Conservation (phyloP, 208 protist species). For the Wallacemonas sp. region DNA sequence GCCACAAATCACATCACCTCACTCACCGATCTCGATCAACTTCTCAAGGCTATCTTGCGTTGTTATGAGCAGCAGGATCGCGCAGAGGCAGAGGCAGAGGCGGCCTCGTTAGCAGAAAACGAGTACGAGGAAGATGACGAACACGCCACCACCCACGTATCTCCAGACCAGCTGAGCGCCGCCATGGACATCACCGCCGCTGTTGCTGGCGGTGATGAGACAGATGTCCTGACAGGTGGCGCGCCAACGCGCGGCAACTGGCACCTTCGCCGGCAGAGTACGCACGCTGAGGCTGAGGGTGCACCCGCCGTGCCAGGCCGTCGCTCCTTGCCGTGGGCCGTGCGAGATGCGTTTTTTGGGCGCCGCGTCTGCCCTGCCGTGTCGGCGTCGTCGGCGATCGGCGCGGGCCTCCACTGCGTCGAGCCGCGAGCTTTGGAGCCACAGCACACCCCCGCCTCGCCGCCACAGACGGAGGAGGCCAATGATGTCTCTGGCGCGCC, state of each 20-base stretch:
- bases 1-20: constrained; percentile 22
- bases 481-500: too few relatives aligned
- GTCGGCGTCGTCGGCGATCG: too few relatives aligned
- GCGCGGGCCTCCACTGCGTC: too few relatives aligned
- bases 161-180: too few relatives aligned
- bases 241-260: neutral
- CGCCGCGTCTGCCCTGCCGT: too few relatives aligned
- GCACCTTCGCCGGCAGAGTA: neutral
- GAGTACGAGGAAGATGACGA: neutral
- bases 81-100: neutral
- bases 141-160: too few relatives aligned
- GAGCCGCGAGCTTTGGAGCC: too few relatives aligned
- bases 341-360: constrained; percentile 4
- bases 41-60: constrained; percentile 23
- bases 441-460: too few relatives aligned
- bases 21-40: constrained; percentile 33
- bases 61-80: neutral
- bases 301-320: neutral
- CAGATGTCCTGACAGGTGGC: neutral
- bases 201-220: too few relatives aligned
- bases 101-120: neutral
- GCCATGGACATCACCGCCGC: too few relatives aligned
- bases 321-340: neutral
- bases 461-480: too few relatives aligned
- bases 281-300: neutral